Percentiles rank a stretch among this genome's conserved stretches.
Evolutionary conservation across 2,329 filamentous ascomycete species (phyloP).

Genomic region (Pyricularia pennisetigena): DNA sequence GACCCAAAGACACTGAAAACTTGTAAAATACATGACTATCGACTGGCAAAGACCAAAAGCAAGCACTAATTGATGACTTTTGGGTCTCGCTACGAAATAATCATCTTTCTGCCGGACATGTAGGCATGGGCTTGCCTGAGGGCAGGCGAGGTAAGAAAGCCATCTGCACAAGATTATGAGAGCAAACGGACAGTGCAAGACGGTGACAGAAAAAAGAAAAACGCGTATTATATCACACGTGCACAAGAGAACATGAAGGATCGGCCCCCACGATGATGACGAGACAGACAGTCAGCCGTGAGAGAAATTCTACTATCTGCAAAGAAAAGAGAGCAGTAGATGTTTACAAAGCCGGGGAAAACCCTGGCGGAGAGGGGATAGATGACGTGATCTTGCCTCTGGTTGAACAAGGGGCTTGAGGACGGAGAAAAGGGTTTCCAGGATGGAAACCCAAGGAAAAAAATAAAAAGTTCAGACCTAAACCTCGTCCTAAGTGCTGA

Average conservation of each 20-base stretch:
- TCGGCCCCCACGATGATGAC: neutral
- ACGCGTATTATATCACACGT: neutral
- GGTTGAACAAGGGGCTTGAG: neutral
- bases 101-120: neutral
- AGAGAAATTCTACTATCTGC: neutral
- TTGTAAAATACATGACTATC: neutral
- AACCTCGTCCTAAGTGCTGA: too few species aligned
- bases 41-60: neutral
- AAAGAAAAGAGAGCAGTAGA: neutral
- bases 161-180: neutral
- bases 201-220: neutral
- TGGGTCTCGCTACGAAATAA: neutral
- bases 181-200: neutral
- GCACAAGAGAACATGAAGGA: neutral
- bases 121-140: neutral
- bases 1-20: neutral
- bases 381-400: neutral
- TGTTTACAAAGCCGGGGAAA: neutral
- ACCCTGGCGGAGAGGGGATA: neutral
- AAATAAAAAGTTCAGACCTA: neutral
- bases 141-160: neutral
- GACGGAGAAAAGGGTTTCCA: neutral
- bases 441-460: neutral
- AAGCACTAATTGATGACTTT: neutral
- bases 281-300: neutral